Conservation (phyloP, 495 filamentous ascomycete genomes). For the Xylaria grammica region DNA sequence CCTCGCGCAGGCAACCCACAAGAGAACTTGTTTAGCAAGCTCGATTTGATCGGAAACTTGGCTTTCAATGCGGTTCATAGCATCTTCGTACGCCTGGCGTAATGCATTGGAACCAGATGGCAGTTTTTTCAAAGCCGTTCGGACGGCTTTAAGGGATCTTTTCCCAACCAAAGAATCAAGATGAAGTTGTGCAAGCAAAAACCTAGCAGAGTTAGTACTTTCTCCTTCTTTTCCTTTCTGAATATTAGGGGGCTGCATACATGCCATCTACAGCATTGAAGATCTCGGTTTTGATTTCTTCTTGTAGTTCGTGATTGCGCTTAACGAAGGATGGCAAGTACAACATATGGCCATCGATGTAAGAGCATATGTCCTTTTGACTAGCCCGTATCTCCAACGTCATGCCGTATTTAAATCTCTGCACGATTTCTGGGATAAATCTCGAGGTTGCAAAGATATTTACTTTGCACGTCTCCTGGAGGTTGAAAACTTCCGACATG, state of each 20-base stretch:
- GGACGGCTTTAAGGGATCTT: constrained; percentile 36
- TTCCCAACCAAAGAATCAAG: constrained; percentile 50
- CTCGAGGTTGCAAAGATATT: constrained; percentile 51
- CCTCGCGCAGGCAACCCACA: constrained; percentile 52
- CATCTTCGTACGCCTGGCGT: constrained; percentile 49
- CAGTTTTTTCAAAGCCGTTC: constrained; percentile 40
- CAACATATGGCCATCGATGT: constrained; percentile 33
- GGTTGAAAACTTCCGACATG: constrained; percentile 29
- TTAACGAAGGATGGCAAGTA: constrained; percentile 29
- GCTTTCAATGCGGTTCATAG: constrained; percentile 30
- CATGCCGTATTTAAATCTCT: constrained; percentile 10
- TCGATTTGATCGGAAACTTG: neutral
- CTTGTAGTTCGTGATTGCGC: constrained; percentile 28
- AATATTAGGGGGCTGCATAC: constrained; percentile 30
- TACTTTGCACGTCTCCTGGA: constrained; percentile 28
- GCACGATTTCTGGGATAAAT: constrained; percentile 38
- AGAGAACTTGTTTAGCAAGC: neutral
- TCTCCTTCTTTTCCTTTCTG: neutral
- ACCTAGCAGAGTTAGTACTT: constrained; percentile 39
- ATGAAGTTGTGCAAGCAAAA: constrained; percentile 60
- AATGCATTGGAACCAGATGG: constrained; percentile 29
- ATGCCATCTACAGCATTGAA: constrained; percentile 43
- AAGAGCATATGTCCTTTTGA: constrained; percentile 40
- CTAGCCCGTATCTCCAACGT: constrained; percentile 47
- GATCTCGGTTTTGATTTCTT: constrained; percentile 41